Conservation (phyloP, 768 basidiomycete species). For the Xerocomus brunneocitrinus region DNA sequence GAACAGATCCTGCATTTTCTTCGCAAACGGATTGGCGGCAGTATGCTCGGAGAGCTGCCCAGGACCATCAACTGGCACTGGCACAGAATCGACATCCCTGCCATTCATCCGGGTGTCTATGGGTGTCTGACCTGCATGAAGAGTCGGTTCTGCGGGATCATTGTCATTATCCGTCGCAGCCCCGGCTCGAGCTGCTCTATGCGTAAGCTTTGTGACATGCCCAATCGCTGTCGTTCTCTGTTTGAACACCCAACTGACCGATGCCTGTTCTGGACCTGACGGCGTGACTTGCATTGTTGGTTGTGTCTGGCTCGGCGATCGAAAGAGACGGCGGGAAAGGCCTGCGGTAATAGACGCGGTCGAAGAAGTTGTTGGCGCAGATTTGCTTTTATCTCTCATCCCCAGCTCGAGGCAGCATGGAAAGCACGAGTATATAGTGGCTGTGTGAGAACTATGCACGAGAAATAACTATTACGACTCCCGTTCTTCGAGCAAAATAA, state of each 20-base stretch:
- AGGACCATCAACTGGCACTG: slow-evolving; percentile 2
- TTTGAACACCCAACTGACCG: slow-evolving; percentile 11
- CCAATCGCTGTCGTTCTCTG: slow-evolving; percentile 14
- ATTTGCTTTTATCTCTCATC: not conserved
- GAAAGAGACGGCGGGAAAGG: slow-evolving; percentile 14
- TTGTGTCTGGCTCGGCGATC: slow-evolving; percentile 18
- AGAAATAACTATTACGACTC: not conserved
- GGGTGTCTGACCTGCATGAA: slow-evolving; percentile 1
- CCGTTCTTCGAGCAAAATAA: not conserved
- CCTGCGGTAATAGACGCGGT: not conserved
- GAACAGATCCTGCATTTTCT: slow-evolving; percentile 50
- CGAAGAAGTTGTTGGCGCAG: not conserved
- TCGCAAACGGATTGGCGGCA: slow-evolving; percentile 37
- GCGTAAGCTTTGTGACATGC: slow-evolving; percentile 16
- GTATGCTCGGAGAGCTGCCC: slow-evolving; percentile 34
- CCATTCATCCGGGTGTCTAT: slow-evolving; percentile 6
- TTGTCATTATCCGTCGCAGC: not conserved
- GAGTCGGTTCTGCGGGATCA: slow-evolving; percentile 6
- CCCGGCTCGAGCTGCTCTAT: slow-evolving; percentile 5
- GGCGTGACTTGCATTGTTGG: slow-evolving; percentile 12
- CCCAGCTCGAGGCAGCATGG: not conserved
- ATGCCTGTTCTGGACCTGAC: slow-evolving; percentile 4
- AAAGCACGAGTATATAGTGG: not conserved
- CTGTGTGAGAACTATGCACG: not conserved
- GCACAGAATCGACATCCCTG: slow-evolving; percentile 1